Evolutionary conservation across 2,329 filamentous ascomycete genomes (phyloP).

Genomic region (Botrytis galanthina): DNA sequence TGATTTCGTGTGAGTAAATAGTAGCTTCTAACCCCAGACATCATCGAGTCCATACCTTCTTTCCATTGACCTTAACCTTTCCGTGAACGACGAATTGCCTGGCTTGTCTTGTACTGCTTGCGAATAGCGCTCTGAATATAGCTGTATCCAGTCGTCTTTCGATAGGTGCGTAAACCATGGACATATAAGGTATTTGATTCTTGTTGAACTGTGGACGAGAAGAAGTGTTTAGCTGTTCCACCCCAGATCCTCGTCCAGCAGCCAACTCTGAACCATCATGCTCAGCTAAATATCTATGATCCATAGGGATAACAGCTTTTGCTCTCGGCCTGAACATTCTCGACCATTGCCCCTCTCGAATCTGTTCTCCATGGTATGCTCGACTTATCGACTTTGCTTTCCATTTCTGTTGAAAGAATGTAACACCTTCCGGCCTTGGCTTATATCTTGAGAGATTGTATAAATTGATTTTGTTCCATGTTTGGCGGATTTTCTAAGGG

Average conservation of each 20-base stretch:
- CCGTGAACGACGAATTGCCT: conserved; percentile 94
- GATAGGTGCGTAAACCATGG: conserved; percentile 90
- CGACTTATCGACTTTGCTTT: conserved; percentile 77
- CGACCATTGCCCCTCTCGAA: conserved; percentile 90
- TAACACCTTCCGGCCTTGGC: conserved; percentile 49
- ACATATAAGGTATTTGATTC: conserved; percentile 77
- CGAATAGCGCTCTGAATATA: conserved; percentile 89
- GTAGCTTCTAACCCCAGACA: background rate
- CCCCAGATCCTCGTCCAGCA: conserved; percentile 76
- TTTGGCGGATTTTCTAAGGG: conserved; percentile 81
- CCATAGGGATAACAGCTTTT: conserved; percentile 81
- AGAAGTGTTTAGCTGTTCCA: conserved; percentile 32
- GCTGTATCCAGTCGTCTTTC: conserved; percentile 93
- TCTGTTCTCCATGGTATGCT: conserved; percentile 91
- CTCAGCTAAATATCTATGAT: conserved; percentile 72
- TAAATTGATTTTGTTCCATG: conserved; percentile 97
- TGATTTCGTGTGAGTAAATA: background rate
- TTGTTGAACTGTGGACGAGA: conserved; percentile 48
- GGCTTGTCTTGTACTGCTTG: conserved; percentile 88
- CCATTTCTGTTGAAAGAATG: conserved; percentile 99
- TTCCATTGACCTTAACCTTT: conserved; percentile 91
- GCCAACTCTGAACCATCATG: conserved; percentile 82
- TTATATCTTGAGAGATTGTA: conserved; percentile 72
- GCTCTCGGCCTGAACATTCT: conserved; percentile 85
- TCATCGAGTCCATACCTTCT: conserved; percentile 62